Evolutionary conservation across 441 rosid genomes (phyloP).

Genomic region (Eruca vesicaria): DNA sequence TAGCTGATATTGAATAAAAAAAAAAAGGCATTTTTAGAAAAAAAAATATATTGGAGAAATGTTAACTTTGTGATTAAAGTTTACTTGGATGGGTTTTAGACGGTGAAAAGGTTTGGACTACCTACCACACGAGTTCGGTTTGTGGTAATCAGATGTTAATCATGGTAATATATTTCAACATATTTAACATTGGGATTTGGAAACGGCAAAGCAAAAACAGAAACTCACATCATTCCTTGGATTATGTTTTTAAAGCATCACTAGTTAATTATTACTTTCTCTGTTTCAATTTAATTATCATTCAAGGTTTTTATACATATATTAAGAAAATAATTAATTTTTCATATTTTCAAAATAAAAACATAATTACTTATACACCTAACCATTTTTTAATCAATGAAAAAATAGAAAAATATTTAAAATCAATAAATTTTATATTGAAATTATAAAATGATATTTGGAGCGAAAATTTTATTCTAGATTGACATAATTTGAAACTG

Average conservation of each 20-base stretch:
- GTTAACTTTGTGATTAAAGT: background rate
- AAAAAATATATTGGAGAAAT: background rate
- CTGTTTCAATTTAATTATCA: too few relatives aligned
- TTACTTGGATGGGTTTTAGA: background rate
- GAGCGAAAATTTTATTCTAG: too few relatives aligned
- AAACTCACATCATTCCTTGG: background rate
- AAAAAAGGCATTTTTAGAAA: background rate
- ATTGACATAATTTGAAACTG: too few relatives aligned
- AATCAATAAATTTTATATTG: too few relatives aligned
- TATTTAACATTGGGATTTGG: slow-evolving; percentile 17
- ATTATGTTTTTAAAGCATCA: background rate
- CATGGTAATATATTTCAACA: background rate
- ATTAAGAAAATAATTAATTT: too few relatives aligned
- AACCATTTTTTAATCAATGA: too few relatives aligned
- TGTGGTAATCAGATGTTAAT: background rate
- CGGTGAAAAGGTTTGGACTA: background rate
- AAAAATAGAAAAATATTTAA: too few relatives aligned
- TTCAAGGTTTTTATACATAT: too few relatives aligned
- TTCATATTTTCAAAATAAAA: too few relatives aligned
- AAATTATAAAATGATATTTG: too few relatives aligned
- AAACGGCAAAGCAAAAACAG: background rate
- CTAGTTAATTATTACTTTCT: background rate
- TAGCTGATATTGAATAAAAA: background rate
- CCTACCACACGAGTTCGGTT: background rate
- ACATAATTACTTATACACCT: too few relatives aligned